Base-by-base conservation (phyloP, 2,329 filamentous ascomycete species). In the Coleophoma crateriformis region DNA sequence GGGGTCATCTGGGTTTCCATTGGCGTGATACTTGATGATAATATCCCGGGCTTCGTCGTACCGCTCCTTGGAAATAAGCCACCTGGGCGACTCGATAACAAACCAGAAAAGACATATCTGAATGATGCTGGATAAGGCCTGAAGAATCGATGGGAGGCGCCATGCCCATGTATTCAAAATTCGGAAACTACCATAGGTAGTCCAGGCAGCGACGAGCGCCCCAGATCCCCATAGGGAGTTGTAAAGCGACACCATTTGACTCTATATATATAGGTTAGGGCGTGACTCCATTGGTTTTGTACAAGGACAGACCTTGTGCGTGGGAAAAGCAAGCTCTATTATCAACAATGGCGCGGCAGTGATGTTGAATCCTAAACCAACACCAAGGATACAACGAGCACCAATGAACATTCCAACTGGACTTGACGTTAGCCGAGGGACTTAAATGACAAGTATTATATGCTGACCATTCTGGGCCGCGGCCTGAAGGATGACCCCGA, bases 21-120 rank as follows among this genome's bases (percentile, higher is more conserved):
- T 71, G 6, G 72, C 76, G 50, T 80, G 81, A 54, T 75, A 82
- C 48, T 70, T 75, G 7, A 69, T 71, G 43, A 84, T 68, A 2
- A 75, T 72, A 2, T 68, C 67, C 8, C 73, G 64, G 0, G 78
- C 78, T 48, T 81, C 70, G 7, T 79, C 74, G 12, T 70, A 65
- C 20, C 74, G 72, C 51, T 75, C 71, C 49, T 78, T 73, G 47
- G 73, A 72, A 48, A 80, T 76, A n/a, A 83, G 68, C 79, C 78
- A 84, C 47, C 81, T 66, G 0, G 81, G 81, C 2, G 75, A 79
- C 56, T 84, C 81, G 0, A 81, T 80, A 1, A 82, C 42, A 22
- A 20, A 66, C 62, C 68, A 70, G n/a, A 57, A n/a, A 5, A 49
- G 38, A 33, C 46, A 33, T 12, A 55, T 33, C 41, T 54, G 49